Evolutionary conservation across 106 monocot species (phyloP), one percentile per base, ranked within the genome.

Genomic region (Dendrobium catenatum): DNA sequence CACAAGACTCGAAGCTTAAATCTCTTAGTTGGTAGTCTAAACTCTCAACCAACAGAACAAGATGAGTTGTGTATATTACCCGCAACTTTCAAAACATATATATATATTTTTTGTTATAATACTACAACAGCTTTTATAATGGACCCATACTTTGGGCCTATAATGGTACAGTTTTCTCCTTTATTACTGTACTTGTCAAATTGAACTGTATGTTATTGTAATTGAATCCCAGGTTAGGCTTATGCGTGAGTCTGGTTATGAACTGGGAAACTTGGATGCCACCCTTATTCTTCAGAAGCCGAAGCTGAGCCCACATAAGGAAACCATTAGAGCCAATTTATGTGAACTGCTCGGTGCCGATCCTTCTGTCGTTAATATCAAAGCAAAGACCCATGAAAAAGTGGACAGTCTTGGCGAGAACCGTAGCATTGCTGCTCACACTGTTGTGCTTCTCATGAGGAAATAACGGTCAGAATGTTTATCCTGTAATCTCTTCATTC

Each of bases 361-460:
- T 78, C 94, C 88, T 19, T 87, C 97, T 1, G 92, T 93, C 11
- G 91, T 94, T 18, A 98, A 98, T 72, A 83, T 98, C 11, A 98
- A 98, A 86, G 97, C 94, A 37, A 98, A 98, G 58, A 98, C 97
- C 33, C 94, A 98, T 49, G 97, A 98, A 82, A 93, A 98, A 68
- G 97, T 98, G 4, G 97, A 98, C 47, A 98, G 97, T 83, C 94
- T 98, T 46, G 97, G 94, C 27, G 97, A 98, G 79, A 98, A 98
- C 81, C 81, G 94, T 77, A 94, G 97, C 76, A 93, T 98, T 58
- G 97, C 97, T 18, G 94, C 94, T 51, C 97, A 98, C 72, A 94
- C 94, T 22, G 92, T 98, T 17, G 92, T 98, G 81, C 92, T 98
- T 77, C 83, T 98, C 24, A 93, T 93, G 86, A 87, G 79, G 75